phyloP scores from a whole-genome alignment of 192 early-diverging fungal genomes.

The Powellomyces hirtus region DNA sequence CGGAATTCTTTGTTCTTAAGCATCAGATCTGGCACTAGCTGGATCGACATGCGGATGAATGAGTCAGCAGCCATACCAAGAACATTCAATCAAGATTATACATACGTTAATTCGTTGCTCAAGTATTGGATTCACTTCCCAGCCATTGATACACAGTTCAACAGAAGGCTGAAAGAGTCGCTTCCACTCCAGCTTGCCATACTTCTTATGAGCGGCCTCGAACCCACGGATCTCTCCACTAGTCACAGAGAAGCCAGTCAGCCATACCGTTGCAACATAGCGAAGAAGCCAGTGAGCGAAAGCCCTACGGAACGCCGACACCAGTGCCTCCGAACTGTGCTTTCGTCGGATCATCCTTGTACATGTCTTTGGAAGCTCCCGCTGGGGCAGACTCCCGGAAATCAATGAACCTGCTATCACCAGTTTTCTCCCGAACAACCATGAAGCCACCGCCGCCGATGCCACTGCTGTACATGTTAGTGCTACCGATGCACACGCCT shows the following conservation, averaged over 20 bases:
- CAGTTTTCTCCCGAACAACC: slow-evolving; percentile 67
- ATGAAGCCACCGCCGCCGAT: slow-evolving; percentile 97
- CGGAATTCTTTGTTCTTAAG: slow-evolving; percentile 44
- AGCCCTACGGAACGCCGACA: slow-evolving; percentile 71
- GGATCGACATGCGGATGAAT: not conserved
- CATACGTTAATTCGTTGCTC: slow-evolving; percentile 36
- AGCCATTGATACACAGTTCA: slow-evolving; percentile 73
- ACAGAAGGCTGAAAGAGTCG: slow-evolving; percentile 76
- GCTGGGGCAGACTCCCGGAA: slow-evolving; percentile 85
- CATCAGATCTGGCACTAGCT: slow-evolving; percentile 27
- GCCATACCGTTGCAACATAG: not conserved
- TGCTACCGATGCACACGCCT: slow-evolving; percentile 36
- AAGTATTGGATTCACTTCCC: slow-evolving; percentile 52
- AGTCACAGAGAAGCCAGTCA: not conserved
- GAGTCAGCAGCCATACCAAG: not conserved
- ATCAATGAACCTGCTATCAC: slow-evolving; percentile 62
- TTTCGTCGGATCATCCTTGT: slow-evolving; percentile 61
- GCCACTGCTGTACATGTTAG: slow-evolving; percentile 84
- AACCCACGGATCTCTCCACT: slow-evolving; percentile 88
- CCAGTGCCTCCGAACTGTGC: slow-evolving; percentile 73
- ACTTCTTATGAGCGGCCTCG: slow-evolving; percentile 70
- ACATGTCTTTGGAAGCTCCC: slow-evolving; percentile 78
- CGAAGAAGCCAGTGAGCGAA: not conserved
- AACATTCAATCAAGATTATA: not conserved
- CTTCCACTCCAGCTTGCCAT: slow-evolving; percentile 80